Base-by-base conservation (phyloP, 2,329 filamentous ascomycete species). In the Alternaria sp. region DNA sequence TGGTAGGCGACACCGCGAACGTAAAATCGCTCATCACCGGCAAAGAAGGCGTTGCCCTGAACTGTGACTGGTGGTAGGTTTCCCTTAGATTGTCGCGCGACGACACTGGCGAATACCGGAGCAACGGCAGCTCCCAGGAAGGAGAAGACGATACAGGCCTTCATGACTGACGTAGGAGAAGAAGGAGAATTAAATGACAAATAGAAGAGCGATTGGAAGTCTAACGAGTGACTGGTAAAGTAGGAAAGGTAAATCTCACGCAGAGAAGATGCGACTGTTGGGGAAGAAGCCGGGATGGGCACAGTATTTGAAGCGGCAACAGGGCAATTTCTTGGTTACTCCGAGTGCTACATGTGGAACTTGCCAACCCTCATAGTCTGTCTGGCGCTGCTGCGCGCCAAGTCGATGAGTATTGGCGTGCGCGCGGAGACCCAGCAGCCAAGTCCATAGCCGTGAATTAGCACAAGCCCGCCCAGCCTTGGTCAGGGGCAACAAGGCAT, bases 1-100 rank as follows among this genome's bases (percentile, higher is more conserved):
- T 89, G 87, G 75, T 88, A 89, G 77, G 90, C 88, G 63, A 86
- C 80, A 72, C 85, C 84, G 59, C 84, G 82, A 57, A 87, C 79
- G 73, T 86, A 86, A 76, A 86, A 86, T 62, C 87, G 84, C 29
- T 85, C 72, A 56, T 84, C 68, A 44, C 85, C 86, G 60, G 85
- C 81, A 73, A 85, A 89, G 79, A 89, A 89, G 56, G 87, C 83
- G 75, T 88, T 88, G 70, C 86, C 85, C 74, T 84, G 84, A 64
- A 87, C 84, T 24, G 81, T 82, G 68, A 89, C 80, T 10, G 84
- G 75, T 9, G 83, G 81, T 28, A 86, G 71, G 42, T 79, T 81
- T 68, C 73, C 73, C 54, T 74, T 69, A 11, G 63, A 56, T 54
- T 74, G 71, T 31, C 73, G 69, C 17, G 70, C 58, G 34, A 70